A percentile compares a stretch with the other conserved stretches of the same genome.
Evolutionary conservation across 1,139 yeast genomes (phyloP).

Genomic region (Casaregolazyma lundiana): DNA sequence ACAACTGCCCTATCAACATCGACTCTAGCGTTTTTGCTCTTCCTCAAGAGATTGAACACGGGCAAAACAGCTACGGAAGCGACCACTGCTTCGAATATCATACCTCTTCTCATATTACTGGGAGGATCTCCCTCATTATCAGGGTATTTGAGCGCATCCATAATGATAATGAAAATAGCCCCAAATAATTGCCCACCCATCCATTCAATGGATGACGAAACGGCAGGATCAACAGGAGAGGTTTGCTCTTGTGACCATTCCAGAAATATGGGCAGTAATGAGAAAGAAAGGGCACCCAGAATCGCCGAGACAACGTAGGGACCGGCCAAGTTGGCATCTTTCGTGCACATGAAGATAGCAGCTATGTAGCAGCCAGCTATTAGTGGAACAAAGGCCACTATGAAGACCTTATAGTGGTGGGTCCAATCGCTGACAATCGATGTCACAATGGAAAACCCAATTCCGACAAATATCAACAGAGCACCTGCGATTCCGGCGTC

Average conservation of each 20-base stretch:
- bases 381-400: slow-evolving; percentile 29
- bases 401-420: slow-evolving; percentile 26
- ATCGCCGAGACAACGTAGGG: slow-evolving; percentile 34
- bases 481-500: slow-evolving; percentile 37
- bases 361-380: slow-evolving; percentile 31
- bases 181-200: slow-evolving; percentile 35
- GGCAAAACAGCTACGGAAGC: slow-evolving; percentile 29
- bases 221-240: slow-evolving; percentile 34
- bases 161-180: slow-evolving; percentile 32
- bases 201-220: slow-evolving; percentile 33
- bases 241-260: slow-evolving; percentile 36
- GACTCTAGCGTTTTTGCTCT: slow-evolving; percentile 17
- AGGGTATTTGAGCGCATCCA: slow-evolving; percentile 32
- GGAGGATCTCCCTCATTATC: slow-evolving; percentile 30
- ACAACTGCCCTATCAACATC: slow-evolving; percentile 17
- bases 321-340: slow-evolving; percentile 27
- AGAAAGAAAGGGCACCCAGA: slow-evolving; percentile 34
- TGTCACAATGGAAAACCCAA: slow-evolving; percentile 30
- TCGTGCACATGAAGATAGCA: slow-evolving; percentile 32
- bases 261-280: slow-evolving; percentile 32
- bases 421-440: slow-evolving; percentile 33
- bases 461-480: slow-evolving; percentile 31
- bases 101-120: slow-evolving; percentile 32
- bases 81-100: slow-evolving; percentile 33
- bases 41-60: slow-evolving; percentile 18